A percentile compares a stretch with the other conserved stretches of the same genome.
Evolutionary conservation across 768 basidiomycete species (phyloP).

Genomic region (Suillus decipiens): DNA sequence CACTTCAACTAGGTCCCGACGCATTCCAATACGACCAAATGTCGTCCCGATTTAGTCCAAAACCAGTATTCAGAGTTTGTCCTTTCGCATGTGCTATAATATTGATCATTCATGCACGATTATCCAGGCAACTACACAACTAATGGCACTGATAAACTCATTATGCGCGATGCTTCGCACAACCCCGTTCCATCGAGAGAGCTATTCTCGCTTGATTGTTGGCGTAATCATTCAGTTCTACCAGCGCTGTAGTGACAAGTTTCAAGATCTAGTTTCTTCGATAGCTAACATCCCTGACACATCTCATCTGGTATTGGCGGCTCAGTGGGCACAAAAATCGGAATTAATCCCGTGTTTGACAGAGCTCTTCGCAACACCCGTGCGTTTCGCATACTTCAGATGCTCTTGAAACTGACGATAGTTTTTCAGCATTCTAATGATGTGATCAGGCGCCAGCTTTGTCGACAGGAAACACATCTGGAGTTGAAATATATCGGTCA

Average conservation of each 20-base stretch:
- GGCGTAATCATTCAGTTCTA: constrained; percentile 96
- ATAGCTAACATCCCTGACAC: constrained; percentile 34
- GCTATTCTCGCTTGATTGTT: constrained; percentile 90
- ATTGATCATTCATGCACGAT: constrained; percentile 11
- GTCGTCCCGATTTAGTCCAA: constrained; percentile 61
- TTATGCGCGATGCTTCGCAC: constrained; percentile 88
- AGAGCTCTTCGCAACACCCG: constrained; percentile 58
- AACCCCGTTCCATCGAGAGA: constrained; percentile 94
- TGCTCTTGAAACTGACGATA: constrained; percentile 7
- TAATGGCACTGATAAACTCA: constrained; percentile 90
- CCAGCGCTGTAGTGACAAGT: constrained; percentile 88
- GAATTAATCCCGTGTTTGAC: constrained; percentile 76
- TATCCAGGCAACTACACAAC: constrained; percentile 74
- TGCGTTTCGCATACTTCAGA: constrained; percentile 34
- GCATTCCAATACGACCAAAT: constrained; percentile 83
- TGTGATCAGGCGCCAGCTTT: constrained; percentile 54
- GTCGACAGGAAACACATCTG: constrained; percentile 76
- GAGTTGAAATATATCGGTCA: constrained; percentile 70
- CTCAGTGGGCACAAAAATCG: constrained; percentile 83
- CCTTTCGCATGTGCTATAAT: background rate
- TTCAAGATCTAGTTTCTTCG: constrained; percentile 67
- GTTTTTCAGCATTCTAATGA: constrained; percentile 40
- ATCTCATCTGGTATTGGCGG: constrained; percentile 52
- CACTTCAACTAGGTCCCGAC: constrained; percentile 59
- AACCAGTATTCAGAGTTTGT: constrained; percentile 78